phyloP scores from a whole-genome alignment of 1,139 yeast species.

The Zygoascus hellenicus region DNA sequence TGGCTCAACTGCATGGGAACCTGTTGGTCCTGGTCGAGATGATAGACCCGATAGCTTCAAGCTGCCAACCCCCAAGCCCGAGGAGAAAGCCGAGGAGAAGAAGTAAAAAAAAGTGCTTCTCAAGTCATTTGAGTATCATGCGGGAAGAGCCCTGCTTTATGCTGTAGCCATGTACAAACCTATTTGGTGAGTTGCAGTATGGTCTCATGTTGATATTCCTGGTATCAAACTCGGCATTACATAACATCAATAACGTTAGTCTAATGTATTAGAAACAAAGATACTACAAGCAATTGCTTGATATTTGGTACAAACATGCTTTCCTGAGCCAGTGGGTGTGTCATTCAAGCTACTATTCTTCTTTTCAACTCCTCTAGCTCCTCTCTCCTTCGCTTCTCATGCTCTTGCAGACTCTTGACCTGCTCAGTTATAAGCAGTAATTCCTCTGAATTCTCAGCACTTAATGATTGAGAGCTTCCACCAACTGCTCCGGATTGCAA shows the following conservation, averaged over 20 bases:
- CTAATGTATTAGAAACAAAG: too few species aligned
- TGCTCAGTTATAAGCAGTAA: constrained; percentile 61
- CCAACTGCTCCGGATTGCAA: constrained; percentile 25
- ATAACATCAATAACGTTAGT: too few species aligned
- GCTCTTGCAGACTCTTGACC: constrained; percentile 55
- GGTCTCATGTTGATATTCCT: too few species aligned
- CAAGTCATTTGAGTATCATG: too few species aligned
- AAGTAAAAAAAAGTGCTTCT: constrained; percentile 21
- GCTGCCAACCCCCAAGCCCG: constrained; percentile 78
- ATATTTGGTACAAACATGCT: too few species aligned
- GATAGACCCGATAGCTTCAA: constrained; percentile 75
- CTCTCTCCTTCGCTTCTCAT: constrained; percentile 44
- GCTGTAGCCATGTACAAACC: too few species aligned
- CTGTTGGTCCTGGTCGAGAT: constrained; percentile 82
- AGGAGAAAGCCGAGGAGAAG: constrained; percentile 37
- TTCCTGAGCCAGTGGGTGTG: too few species aligned
- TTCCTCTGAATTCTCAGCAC: constrained; percentile 39
- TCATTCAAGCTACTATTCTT: constrained; percentile 36
- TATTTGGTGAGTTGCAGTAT: too few species aligned
- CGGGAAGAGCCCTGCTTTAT: too few species aligned
- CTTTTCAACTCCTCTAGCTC: constrained; percentile 46
- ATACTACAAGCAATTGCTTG: too few species aligned
- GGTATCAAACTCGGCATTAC: too few species aligned
- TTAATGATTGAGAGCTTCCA: constrained; percentile 15
- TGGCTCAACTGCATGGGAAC: constrained; percentile 89